These are phyloP conservation scores for Corymbia citriodora DNA, from an alignment of 441 rosid genomes.

Conservation along the genomic window DNA sequence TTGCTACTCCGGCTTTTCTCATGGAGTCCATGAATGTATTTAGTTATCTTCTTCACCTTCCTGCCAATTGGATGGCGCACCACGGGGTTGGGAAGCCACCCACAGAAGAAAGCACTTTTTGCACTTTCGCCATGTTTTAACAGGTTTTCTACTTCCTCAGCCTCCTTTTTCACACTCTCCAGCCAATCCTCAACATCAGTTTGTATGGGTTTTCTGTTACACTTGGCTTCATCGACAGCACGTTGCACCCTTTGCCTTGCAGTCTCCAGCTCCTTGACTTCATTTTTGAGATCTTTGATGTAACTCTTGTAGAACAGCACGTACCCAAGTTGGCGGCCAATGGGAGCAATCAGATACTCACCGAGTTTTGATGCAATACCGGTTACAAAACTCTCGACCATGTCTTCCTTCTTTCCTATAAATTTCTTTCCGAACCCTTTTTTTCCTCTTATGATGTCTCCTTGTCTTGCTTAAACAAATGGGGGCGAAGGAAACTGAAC, in stretches of 20 bases:
- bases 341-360: background rate
- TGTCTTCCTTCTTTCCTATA: no score
- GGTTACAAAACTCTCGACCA: no score
- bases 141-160: background rate
- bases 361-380: background rate
- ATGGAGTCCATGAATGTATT: background rate
- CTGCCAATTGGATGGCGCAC: background rate
- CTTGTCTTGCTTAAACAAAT: background rate
- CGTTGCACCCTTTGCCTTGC: background rate
- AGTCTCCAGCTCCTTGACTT: background rate
- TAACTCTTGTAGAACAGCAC: background rate
- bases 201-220: background rate
- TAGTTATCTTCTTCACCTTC: background rate
- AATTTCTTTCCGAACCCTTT: background rate
- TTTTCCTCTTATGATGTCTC: background rate
- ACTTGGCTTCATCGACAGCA: rapidly evolving
- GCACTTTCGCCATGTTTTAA: background rate
- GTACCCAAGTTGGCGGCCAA: background rate
- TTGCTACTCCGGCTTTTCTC: rapidly evolving
- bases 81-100: background rate
- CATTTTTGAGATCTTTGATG: background rate
- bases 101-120: background rate
- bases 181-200: background rate
- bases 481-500: background rate
- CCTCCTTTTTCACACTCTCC: background rate